phyloP scores from a whole-genome alignment of 129 eudicot genomes.

The Gnaphalium uliginosum region DNA sequence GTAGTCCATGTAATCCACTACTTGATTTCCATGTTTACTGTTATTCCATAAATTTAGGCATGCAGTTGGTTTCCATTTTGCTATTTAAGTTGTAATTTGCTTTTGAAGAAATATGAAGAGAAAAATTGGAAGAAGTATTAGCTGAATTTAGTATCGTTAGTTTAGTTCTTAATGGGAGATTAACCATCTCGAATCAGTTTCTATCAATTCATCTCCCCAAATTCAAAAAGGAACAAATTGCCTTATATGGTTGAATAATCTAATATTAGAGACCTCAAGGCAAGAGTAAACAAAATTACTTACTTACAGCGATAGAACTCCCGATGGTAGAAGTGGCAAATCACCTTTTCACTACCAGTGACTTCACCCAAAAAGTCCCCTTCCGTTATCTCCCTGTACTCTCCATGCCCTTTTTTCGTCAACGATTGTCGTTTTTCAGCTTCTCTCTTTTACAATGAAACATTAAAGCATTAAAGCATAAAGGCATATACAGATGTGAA shows the following conservation, averaged over 20 bases:
- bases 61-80: no score
- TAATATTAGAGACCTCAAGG: not conserved
- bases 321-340: constrained; percentile 94
- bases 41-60: no score
- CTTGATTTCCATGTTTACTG: no score
- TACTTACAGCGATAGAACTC: constrained; percentile 99
- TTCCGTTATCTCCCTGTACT: constrained; percentile 85
- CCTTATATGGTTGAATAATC: not conserved
- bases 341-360: constrained; percentile 74
- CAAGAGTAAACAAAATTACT: constrained; percentile 16
- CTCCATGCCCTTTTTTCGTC: constrained; percentile 87
- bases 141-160: no score
- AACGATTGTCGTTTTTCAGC: constrained; percentile 87
- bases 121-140: no score
- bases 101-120: no score
- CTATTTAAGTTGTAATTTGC: no score
- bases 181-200: no score
- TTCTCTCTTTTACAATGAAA: constrained; percentile 55
- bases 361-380: constrained; percentile 97
- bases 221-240: not conserved
- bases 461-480: not conserved
- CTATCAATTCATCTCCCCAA: not conserved
- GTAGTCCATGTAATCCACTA: no score
- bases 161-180: not conserved
- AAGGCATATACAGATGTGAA: constrained; percentile 10